A percentile compares a stretch with the other conserved stretches of the same genome.
These are phyloP conservation scores for Fusarium sororula DNA, from an alignment of 2,329 filamentous ascomycete species.

Conservation along the genomic window DNA sequence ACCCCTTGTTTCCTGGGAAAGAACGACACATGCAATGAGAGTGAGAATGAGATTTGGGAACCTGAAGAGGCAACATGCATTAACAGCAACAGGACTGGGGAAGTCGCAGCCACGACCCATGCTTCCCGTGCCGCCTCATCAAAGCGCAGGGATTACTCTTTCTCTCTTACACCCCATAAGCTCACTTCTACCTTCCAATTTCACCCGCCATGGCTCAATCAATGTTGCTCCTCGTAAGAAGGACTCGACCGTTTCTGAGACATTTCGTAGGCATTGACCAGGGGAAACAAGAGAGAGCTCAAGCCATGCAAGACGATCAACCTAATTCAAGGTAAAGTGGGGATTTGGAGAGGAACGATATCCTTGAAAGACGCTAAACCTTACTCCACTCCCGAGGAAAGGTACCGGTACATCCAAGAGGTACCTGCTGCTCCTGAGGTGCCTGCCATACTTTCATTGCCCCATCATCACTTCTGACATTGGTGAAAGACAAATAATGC, in stretches of 20 bases:
- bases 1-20: slow-evolving; percentile 31
- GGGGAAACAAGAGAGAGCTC: slow-evolving; percentile 5
- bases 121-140: slow-evolving; percentile 3
- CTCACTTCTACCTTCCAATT: background rate
- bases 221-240: background rate
- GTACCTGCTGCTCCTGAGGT: slow-evolving; percentile 4
- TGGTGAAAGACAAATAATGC: background rate
- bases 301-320: slow-evolving; percentile 34
- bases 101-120: background rate
- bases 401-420: slow-evolving; percentile 30
- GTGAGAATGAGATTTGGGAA: too few relatives aligned
- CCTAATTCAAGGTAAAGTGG: slow-evolving; percentile 30
- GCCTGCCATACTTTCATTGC: background rate
- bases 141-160: background rate
- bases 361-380: slow-evolving; percentile 6
- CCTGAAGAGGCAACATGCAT: slow-evolving; percentile 2
- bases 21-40: slow-evolving; percentile 6
- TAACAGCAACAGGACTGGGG: background rate
- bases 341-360: slow-evolving; percentile 24
- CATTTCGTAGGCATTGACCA: background rate
- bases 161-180: background rate
- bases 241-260: slow-evolving; percentile 14
- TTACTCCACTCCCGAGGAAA: slow-evolving; percentile 19
- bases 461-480: background rate
- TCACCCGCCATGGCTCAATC: background rate